Evolutionary conservation across 805 yeast genomes (phyloP).

Genomic region (Candida andamanensis): DNA sequence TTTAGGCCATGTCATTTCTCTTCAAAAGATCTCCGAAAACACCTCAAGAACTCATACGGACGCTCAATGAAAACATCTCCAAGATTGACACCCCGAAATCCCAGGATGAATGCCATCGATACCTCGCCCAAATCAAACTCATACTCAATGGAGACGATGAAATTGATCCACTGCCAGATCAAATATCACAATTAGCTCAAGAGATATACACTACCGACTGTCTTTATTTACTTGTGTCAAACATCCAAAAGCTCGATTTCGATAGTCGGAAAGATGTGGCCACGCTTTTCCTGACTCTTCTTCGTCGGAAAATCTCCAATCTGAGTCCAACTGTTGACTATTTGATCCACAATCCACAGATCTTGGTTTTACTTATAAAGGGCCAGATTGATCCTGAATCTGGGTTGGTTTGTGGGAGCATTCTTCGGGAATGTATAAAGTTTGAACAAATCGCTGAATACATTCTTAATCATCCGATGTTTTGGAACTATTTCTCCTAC

Average conservation of each 20-base stretch:
- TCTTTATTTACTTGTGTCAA: constrained; percentile 53
- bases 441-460: constrained; percentile 63
- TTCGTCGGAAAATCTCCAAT: constrained; percentile 71
- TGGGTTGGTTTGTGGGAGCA: constrained; percentile 69
- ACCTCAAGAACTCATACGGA: constrained; percentile 76
- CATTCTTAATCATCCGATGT: constrained; percentile 51
- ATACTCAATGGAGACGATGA: constrained; percentile 68
- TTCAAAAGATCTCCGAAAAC: constrained; percentile 89
- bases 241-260: constrained; percentile 70
- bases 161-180: constrained; percentile 63
- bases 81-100: constrained; percentile 51
- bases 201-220: constrained; percentile 74
- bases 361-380: constrained; percentile 55
- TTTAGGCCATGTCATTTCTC: constrained; percentile 69
- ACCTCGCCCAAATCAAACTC: constrained; percentile 57
- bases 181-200: constrained; percentile 67
- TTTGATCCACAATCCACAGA: constrained; percentile 59
- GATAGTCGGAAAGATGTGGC: constrained; percentile 85
- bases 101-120: constrained; percentile 72
- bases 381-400: constrained; percentile 73
- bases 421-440: constrained; percentile 80
- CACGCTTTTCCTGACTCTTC: constrained; percentile 64
- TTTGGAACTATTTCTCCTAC: constrained; percentile 83
- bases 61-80: constrained; percentile 65
- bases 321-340: constrained; percentile 87